Percentiles rank a stretch among this genome's conserved stretches.
Evolutionary conservation across 1,139 yeast species (phyloP).

Genomic region (Diutina sp.): DNA sequence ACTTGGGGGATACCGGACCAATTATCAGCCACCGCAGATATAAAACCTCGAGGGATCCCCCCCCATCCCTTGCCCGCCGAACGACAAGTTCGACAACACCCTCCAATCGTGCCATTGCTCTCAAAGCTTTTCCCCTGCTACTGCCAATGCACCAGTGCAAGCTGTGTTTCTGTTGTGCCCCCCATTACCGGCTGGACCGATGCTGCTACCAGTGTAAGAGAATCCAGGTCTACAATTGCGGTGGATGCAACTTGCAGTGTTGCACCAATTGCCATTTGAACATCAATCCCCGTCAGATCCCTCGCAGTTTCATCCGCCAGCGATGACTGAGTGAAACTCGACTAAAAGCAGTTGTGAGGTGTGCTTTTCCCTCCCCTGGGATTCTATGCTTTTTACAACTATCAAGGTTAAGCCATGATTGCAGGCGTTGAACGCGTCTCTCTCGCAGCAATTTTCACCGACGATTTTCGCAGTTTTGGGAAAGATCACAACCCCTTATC

Average conservation of each 20-base stretch:
- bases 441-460: neutral
- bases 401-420: neutral
- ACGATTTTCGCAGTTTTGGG: neutral
- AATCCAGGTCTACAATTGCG: neutral
- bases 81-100: too few relatives aligned
- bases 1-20: neutral
- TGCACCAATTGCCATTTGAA: neutral
- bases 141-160: neutral
- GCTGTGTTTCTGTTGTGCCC: slow-evolving; percentile 2
- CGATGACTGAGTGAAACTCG: neutral
- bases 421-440: neutral
- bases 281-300: neutral
- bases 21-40: neutral
- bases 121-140: too few relatives aligned
- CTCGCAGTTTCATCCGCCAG: neutral
- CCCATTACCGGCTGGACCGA: neutral
- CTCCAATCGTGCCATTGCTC: too few relatives aligned
- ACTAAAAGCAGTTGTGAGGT: too few relatives aligned
- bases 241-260: neutral
- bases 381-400: neutral
- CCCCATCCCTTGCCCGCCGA: too few relatives aligned
- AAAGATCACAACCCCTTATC: neutral
- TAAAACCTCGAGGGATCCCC: neutral
- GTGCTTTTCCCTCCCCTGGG: neutral
- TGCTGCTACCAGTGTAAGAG: slow-evolving; percentile 1